A percentile compares a stretch with the other conserved stretches of the same genome.
Conservation (phyloP, 257 asterid species). For the Capsicum baccatum region DNA sequence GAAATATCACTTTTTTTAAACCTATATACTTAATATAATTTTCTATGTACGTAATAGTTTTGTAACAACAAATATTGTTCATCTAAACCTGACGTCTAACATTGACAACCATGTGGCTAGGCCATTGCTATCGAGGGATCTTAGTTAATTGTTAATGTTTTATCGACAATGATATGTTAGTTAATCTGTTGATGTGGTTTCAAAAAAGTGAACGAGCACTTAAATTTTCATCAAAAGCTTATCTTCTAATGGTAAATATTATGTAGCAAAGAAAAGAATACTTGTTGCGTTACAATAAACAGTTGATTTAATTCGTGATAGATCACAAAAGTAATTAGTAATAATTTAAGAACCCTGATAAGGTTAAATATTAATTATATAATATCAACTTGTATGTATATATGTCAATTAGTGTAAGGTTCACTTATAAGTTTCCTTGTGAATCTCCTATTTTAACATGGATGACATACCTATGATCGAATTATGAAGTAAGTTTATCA, state of each 20-base stretch:
- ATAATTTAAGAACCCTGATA: no score
- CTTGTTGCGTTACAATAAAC: not conserved
- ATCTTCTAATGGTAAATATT: not conserved
- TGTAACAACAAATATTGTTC: not conserved
- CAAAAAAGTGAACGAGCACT: not conserved
- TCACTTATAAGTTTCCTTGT: not conserved
- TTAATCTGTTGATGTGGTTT: not conserved
- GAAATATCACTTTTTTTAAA: not conserved
- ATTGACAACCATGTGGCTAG: not conserved
- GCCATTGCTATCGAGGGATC: not conserved
- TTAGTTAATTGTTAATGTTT: not conserved
- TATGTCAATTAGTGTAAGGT: not conserved
- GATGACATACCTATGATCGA: constrained; percentile 8
- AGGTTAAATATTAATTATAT: not conserved
- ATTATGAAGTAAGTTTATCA: constrained; percentile 8
- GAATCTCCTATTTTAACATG: not conserved
- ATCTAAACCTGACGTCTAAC: not conserved
- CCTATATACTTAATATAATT: not conserved
- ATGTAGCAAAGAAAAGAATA: not conserved
- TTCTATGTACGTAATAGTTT: not conserved
- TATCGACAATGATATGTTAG: not conserved
- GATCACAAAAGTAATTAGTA: no score
- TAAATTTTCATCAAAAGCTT: not conserved
- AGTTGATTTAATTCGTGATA: not conserved
- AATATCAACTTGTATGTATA: not conserved